A percentile compares a stretch with the other conserved stretches of the same genome.
Conservation (phyloP, 78 protist genomes). For the Diacronema lutheri region DNA sequence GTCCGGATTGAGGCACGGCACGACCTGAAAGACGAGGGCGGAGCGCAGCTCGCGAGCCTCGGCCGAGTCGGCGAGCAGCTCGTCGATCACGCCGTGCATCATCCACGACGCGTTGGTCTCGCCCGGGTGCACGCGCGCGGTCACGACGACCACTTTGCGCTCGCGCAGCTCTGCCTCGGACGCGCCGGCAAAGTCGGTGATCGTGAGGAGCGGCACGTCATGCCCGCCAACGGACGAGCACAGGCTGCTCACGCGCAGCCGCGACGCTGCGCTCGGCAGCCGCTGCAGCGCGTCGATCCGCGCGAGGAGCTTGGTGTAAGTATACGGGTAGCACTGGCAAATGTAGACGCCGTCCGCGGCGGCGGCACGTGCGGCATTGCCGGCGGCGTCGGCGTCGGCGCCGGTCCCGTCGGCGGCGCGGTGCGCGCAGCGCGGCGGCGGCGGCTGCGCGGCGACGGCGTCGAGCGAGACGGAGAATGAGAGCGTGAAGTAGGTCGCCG, state of each 20-base stretch:
- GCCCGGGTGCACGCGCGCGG: conserved; percentile 82
- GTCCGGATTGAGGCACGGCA: conserved; percentile 88
- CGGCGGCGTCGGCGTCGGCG: no score
- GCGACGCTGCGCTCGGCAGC: no score
- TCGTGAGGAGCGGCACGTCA: no score
- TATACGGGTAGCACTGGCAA: conserved; percentile 66
- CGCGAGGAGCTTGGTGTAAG: conserved; percentile 44
- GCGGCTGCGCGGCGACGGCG: no score
- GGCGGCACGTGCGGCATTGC: no score
- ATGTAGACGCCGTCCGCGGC: conserved; percentile 51
- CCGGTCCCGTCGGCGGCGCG: background rate
- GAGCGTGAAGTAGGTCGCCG: conserved; percentile 39
- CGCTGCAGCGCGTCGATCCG: background rate
- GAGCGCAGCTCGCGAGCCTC: conserved; percentile 40
- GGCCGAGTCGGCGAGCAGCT: background rate
- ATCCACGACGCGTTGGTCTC: conserved; percentile 61
- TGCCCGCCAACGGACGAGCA: no score
- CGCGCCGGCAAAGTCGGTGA: no score
- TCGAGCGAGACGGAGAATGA: conserved; percentile 25
- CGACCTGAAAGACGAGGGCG: background rate
- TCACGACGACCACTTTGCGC: background rate
- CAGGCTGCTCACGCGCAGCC: no score
- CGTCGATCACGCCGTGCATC: conserved; percentile 17
- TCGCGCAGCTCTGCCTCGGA: background rate
- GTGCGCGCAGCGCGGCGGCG: no score